Conservation (phyloP, 2,329 filamentous ascomycete genomes). For the Venturia aucupariae region DNA sequence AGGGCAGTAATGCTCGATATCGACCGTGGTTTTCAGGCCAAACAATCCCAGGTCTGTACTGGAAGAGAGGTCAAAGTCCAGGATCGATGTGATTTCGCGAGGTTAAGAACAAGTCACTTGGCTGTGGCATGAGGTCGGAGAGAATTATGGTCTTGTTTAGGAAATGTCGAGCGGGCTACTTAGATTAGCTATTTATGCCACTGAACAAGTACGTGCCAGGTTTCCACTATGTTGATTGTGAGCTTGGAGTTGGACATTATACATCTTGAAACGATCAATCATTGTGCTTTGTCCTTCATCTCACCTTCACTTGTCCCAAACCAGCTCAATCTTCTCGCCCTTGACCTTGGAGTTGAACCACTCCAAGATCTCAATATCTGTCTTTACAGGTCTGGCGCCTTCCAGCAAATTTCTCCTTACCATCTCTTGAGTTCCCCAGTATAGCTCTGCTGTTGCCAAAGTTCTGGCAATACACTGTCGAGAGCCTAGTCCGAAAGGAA, state of each 20-base stretch:
- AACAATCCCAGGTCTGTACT: too few relatives aligned
- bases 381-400: slow-evolving; percentile 33
- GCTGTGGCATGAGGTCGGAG: too few relatives aligned
- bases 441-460: slow-evolving; percentile 37
- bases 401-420: slow-evolving; percentile 35
- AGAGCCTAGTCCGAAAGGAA: slow-evolving; percentile 41
- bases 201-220: too few relatives aligned
- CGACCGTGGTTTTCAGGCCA: too few relatives aligned
- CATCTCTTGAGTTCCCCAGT: slow-evolving; percentile 33
- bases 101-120: too few relatives aligned
- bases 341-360: slow-evolving; percentile 49
- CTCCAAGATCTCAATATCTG: slow-evolving; percentile 42
- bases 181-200: too few relatives aligned
- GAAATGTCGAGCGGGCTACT: too few relatives aligned
- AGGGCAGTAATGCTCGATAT: too few relatives aligned
- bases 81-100: too few relatives aligned
- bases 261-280: neutral
- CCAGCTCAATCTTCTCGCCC: slow-evolving; percentile 38
- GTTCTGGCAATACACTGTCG: slow-evolving; percentile 43
- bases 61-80: too few relatives aligned
- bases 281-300: neutral
- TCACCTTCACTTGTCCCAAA: slow-evolving; percentile 10
- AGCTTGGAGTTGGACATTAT: neutral
- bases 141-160: too few relatives aligned
- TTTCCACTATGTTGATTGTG: too few relatives aligned